phyloP scores from a whole-genome alignment of 495 filamentous ascomycete species.

The Annulohypoxylon stygium region DNA sequence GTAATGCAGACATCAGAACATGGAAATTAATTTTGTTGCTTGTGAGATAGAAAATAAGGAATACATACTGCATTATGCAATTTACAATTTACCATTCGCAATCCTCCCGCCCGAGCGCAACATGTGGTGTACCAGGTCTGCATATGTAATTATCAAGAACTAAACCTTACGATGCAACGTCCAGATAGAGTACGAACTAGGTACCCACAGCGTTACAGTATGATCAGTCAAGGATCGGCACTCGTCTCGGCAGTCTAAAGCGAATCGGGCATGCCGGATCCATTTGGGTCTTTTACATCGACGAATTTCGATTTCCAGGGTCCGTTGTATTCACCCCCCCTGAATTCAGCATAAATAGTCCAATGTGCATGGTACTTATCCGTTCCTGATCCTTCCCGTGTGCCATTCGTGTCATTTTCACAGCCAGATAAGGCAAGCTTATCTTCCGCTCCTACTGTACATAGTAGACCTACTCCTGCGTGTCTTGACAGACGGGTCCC shows the following conservation, averaged over 20 bases:
- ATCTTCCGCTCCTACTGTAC: constrained; percentile 34
- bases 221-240: constrained; percentile 37
- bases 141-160: constrained; percentile 15
- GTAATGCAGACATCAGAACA: constrained; percentile 23
- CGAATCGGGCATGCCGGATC: constrained; percentile 25
- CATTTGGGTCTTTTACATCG: constrained; percentile 17
- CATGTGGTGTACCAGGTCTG: constrained; percentile 3
- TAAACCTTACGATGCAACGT: constrained; percentile 44
- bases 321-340: constrained; percentile 46
- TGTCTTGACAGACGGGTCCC: constrained; percentile 11
- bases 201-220: constrained; percentile 33
- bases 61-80: constrained; percentile 16
- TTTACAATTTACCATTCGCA: constrained; percentile 19
- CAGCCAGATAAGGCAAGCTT: constrained; percentile 30
- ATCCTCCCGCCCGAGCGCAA: constrained; percentile 19
- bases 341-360: constrained; percentile 46
- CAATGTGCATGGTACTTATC: constrained; percentile 35
- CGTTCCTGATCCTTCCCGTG: constrained; percentile 41
- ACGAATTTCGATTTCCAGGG: constrained; percentile 31
- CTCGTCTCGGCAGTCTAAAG: constrained; percentile 37
- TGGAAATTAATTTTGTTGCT: constrained; percentile 11
- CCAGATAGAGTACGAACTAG: constrained; percentile 14
- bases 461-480: constrained; percentile 12
- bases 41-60: constrained; percentile 22
- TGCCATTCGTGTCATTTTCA: background rate